phyloP scores from a whole-genome alignment of 2,329 filamentous ascomycete genomes.

The Cercospora zeina region DNA sequence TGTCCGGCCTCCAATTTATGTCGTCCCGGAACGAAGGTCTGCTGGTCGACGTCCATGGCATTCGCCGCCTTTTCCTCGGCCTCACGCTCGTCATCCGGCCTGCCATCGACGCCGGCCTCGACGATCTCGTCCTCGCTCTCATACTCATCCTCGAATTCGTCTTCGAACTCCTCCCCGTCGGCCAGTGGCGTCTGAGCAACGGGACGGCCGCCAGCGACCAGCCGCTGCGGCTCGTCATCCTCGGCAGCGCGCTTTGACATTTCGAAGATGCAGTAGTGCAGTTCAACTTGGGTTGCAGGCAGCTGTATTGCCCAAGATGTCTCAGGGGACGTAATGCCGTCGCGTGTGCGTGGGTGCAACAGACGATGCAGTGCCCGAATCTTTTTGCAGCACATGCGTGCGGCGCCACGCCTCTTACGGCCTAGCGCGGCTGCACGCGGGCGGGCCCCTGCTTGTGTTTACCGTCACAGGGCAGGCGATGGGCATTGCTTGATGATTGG shows the following conservation, averaged over 20 bases:
- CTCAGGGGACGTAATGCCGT: conserved; percentile 29
- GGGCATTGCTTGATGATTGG: not conserved
- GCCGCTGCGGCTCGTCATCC: conserved; percentile 51
- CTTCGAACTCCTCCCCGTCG: conserved; percentile 76
- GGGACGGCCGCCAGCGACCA: conserved; percentile 64
- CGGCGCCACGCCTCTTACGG: not conserved
- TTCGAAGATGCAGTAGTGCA: conserved; percentile 24
- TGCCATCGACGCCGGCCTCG: conserved; percentile 89
- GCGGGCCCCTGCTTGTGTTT: conserved; percentile 2
- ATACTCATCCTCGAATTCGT: conserved; percentile 90
- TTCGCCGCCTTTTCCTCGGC: conserved; percentile 74
- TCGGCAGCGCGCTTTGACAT: conserved; percentile 65
- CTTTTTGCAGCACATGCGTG: conserved; percentile 9
- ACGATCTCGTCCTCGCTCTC: conserved; percentile 88
- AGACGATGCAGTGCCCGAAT: conserved; percentile 4
- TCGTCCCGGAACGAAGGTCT: conserved; percentile 92
- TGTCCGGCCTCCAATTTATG: conserved; percentile 89
- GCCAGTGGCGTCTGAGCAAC: conserved; percentile 52
- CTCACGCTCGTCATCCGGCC: conserved; percentile 88
- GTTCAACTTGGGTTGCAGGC: conserved; percentile 32
- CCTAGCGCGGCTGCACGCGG: not conserved
- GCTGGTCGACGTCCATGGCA: conserved; percentile 92
- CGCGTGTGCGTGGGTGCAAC: conserved; percentile 23
- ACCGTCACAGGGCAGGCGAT: not conserved
- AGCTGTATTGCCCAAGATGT: conserved; percentile 35